phyloP scores from a whole-genome alignment of 208 protist species.

The Leishmania turanica region DNA sequence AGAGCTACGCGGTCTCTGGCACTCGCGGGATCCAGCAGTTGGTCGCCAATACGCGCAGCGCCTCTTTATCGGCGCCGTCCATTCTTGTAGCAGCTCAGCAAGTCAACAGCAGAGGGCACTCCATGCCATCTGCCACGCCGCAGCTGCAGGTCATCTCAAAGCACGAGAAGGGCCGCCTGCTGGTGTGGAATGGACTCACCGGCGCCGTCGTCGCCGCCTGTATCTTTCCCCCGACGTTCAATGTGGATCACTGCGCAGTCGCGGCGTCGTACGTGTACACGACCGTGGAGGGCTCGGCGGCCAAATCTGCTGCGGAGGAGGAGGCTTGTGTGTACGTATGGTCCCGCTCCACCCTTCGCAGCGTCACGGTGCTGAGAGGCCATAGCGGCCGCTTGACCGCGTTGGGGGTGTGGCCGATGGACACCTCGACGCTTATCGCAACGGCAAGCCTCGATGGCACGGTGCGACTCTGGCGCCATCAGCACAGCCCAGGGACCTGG shows the following conservation, averaged over 20 bases:
- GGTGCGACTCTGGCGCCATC: conserved; percentile 70
- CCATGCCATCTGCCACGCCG: background rate
- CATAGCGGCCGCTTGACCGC: conserved; percentile 69
- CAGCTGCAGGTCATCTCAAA: conserved; percentile 36
- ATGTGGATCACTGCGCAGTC: conserved; percentile 61
- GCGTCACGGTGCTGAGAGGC: conserved; percentile 42
- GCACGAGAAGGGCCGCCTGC: conserved; percentile 69
- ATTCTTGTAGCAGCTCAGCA: background rate
- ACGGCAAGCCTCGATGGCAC: conserved; percentile 70
- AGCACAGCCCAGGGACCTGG: background rate
- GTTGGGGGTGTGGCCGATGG: conserved; percentile 46
- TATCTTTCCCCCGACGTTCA: conserved; percentile 43
- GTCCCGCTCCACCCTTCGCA: conserved; percentile 46
- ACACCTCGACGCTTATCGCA: conserved; percentile 41
- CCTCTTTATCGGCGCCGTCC: background rate
- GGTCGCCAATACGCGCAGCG: conserved; percentile 17
- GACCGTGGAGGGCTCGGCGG: conserved; percentile 48
- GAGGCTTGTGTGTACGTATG: conserved; percentile 74
- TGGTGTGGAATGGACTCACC: conserved; percentile 65
- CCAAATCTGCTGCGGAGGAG: conserved; percentile 42
- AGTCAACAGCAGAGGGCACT: background rate
- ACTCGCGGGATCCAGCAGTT: conserved; percentile 31
- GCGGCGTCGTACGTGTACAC: conserved; percentile 53
- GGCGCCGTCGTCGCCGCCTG: conserved; percentile 46
- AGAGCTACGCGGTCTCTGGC: conserved; percentile 19